Evolutionary conservation across 192 early-diverging fungal species (phyloP), one percentile per base, ranked within the genome.

Genomic region (Geranomyces variabilis): DNA sequence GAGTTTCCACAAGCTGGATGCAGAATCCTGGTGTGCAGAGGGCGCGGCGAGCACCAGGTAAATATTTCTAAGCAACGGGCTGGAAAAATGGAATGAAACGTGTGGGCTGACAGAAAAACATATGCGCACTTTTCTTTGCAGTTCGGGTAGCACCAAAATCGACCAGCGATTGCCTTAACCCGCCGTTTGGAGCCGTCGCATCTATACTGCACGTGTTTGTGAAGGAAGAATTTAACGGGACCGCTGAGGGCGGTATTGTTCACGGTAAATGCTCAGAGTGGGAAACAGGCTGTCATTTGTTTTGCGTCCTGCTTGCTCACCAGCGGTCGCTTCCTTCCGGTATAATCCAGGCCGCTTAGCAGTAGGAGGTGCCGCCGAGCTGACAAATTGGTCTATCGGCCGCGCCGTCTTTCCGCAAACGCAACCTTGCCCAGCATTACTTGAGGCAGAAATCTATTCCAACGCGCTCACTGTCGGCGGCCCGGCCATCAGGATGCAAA

Each of bases 81-180:
- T 41, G 3, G 36, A n/a, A n/a, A n/a, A n/a, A n/a, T n/a, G n/a
- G n/a, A n/a, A n/a, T 62, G 12, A 12, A 10, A 15, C 12, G 13
- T 7, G 30, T 62, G 7, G 33, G 34, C 7, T 7, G 34, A 33
- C 13, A 22, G 60, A 15, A 34, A 28, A 62, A 9, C 10, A 4
- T 64, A 4, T 14, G 8, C 19, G 21, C 43, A n/a, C 22, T 7
- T 24, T 64, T 4, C 41, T 45, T 41, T 10, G n/a, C 63, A 64
- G 63, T 64, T 19, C 34, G 44, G 21, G 41, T 64, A 12, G 41
- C 34, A 8, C 63, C 63, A 12, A 64, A 64, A 46, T 64, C 63
- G 5, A 64, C n/a, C 41, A 64, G 41, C 34, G 63, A 64, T 10
- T 64, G 63, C 63, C 43, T 64, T 1, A 64, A 64, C 63, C 63